Conservation (phyloP, 495 filamentous ascomycete genomes). For the Gamarada debralockiae region DNA sequence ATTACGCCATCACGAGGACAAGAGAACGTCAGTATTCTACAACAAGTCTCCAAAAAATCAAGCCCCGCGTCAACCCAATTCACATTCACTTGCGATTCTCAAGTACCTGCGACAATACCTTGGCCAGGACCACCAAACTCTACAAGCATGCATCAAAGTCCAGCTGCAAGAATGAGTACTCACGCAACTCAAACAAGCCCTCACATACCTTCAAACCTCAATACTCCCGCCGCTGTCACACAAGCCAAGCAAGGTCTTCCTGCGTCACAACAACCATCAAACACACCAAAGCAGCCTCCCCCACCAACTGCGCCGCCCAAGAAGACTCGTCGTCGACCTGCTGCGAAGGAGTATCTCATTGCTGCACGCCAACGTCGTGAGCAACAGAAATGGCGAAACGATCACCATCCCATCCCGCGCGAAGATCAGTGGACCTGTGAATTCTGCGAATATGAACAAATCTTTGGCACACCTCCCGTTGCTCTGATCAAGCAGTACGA, state of each 20-base stretch:
- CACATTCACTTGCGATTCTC: slow-evolving; percentile 80
- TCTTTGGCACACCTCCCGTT: slow-evolving; percentile 76
- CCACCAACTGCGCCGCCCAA: slow-evolving; percentile 10
- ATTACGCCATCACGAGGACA: slow-evolving; percentile 53
- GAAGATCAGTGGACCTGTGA: slow-evolving; percentile 94
- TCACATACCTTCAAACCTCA: slow-evolving; percentile 35
- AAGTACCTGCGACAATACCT: slow-evolving; percentile 40
- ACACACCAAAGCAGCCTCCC: slow-evolving; percentile 22
- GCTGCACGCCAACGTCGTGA: slow-evolving; percentile 65
- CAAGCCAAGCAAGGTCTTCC: slow-evolving; percentile 34
- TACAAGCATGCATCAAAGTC: slow-evolving; percentile 18
- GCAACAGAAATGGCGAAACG: slow-evolving; percentile 69
- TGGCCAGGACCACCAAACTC: slow-evolving; percentile 36
- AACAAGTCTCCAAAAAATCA: slow-evolving; percentile 55
- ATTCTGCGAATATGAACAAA: slow-evolving; percentile 84
- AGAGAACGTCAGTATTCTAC: slow-evolving; percentile 73
- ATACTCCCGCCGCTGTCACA: slow-evolving; percentile 27
- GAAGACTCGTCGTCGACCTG: slow-evolving; percentile 56
- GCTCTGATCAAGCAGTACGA: slow-evolving; percentile 91
- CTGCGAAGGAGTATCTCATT: slow-evolving; percentile 54
- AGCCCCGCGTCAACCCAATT: slow-evolving; percentile 75
- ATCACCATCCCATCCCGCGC: slow-evolving; percentile 65
- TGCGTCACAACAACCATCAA: slow-evolving; percentile 28
- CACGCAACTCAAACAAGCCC: slow-evolving; percentile 63
- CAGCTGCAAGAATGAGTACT: slow-evolving; percentile 36